Conservation (phyloP, 2,329 filamentous ascomycete genomes). For the Diaporthe nobilis region DNA sequence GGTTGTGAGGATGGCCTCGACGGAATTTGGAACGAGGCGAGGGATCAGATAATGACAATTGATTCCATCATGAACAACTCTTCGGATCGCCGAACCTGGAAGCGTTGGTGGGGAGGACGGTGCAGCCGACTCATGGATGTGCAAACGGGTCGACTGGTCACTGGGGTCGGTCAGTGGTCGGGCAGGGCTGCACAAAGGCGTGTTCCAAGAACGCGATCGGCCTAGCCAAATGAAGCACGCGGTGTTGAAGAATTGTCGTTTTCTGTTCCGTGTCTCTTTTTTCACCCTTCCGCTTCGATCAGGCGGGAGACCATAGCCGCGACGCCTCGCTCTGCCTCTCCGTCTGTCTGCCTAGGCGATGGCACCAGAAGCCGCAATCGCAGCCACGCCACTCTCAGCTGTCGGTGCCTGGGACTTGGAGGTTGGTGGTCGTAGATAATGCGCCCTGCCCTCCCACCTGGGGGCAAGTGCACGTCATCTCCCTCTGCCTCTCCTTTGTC, state of each 20-base stretch:
- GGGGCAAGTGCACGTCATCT: neutral
- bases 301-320: neutral
- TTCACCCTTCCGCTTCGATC: neutral
- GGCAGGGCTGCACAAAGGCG: constrained; percentile 14
- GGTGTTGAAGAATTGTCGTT: neutral
- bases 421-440: neutral
- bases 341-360: neutral
- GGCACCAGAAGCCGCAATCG: neutral
- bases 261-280: neutral
- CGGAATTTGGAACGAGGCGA: constrained; percentile 44
- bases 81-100: neutral
- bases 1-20: constrained; percentile 47
- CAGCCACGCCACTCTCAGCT: neutral
- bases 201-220: neutral
- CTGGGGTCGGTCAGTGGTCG: neutral
- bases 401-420: neutral
- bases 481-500: neutral
- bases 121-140: neutral
- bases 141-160: neutral
- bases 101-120: neutral
- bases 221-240: constrained; percentile 25
- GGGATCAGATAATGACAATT: constrained; percentile 41
- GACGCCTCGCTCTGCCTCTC: neutral
- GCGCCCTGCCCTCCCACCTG: neutral
- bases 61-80: constrained; percentile 42